Evolutionary conservation across 2,329 filamentous ascomycete genomes (phyloP).

Genomic region (Botrytis elliptica): DNA sequence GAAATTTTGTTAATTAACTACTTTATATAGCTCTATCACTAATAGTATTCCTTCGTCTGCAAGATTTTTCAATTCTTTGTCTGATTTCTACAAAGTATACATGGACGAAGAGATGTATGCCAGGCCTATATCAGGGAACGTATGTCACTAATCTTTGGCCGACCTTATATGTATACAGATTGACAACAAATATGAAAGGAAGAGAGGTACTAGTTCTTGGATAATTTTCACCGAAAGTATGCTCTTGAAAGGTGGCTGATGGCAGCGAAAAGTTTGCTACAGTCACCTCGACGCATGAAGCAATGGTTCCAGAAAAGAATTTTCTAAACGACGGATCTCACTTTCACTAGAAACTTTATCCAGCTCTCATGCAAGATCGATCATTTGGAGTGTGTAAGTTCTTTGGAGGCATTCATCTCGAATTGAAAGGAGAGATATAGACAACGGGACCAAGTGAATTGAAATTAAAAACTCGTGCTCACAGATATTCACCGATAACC

Average conservation of each 20-base stretch:
- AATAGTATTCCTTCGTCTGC: not conserved
- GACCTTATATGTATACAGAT: not conserved
- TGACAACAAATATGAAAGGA: not conserved
- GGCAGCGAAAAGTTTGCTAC: not conserved
- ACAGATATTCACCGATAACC: not conserved
- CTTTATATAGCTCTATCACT: not conserved
- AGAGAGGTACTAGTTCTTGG: not conserved
- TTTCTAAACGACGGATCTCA: too few species aligned
- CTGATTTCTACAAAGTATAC: not conserved
- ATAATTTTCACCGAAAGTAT: not conserved
- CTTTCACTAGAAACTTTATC: too few species aligned
- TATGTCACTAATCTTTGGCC: not conserved
- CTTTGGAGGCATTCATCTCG: not conserved
- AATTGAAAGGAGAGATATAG: not conserved
- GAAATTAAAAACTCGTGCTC: not conserved
- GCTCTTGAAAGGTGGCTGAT: not conserved
- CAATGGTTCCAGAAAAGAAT: not conserved
- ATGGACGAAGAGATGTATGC: not conserved
- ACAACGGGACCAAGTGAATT: not conserved
- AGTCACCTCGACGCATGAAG: not conserved
- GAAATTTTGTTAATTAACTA: too few species aligned
- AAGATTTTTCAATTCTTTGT: too few species aligned
- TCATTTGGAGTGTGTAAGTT: not conserved
- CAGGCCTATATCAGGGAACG: not conserved
- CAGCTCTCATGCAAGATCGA: too few species aligned